Evolutionary conservation across 305 asterid genomes (phyloP), one percentile per base, ranked within the genome.

Genomic region (Caryopteris hybrid): DNA sequence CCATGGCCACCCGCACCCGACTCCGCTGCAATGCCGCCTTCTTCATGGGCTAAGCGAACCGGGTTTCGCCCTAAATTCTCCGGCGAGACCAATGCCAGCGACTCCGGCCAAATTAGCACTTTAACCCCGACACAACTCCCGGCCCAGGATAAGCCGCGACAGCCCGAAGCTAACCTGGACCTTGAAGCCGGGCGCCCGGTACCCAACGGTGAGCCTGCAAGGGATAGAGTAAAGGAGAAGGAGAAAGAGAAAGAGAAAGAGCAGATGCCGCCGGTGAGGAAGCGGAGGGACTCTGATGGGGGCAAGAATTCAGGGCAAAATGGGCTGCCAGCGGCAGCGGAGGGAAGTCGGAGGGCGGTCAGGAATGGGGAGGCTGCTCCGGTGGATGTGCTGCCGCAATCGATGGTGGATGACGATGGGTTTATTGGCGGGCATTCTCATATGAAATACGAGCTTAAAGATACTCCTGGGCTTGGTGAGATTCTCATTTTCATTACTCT

Each of bases 401-500:
- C 88, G 60, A 85, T 85, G 69, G 63, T 81, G 73, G 97, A 80
- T 42, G 95, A 89, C 72, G 98, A 85, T 76, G 94, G 85, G 66
- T 79, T 84, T 68, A 68, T 84, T 52, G 42, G 80, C 8, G 83
- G 92, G 82, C 88, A 88, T 78, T 81, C 95, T 8, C 96, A 94
- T 80, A 91, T 91, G 96, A 94, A 88, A 66, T 94, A 94, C 55
- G 97, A 91, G 84, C 91, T 91, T 60, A 78, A 98, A 78, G 99
- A 91, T 82, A 73, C 92, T 17, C 99, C 98, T 74, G 99, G 99
- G 39, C 90, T 94, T 64, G 97, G 97, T 91, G 79, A 85, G 96
- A 56, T 67, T 70, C 33, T 46, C 27, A 3, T 17, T 21, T 70
- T 4, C 8, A 41, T 50, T 52, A 17, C 4, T 21, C 10, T 17